Evolutionary conservation across 208 protist genomes (phyloP).

Genomic region (Acanthamoeba healyi): DNA sequence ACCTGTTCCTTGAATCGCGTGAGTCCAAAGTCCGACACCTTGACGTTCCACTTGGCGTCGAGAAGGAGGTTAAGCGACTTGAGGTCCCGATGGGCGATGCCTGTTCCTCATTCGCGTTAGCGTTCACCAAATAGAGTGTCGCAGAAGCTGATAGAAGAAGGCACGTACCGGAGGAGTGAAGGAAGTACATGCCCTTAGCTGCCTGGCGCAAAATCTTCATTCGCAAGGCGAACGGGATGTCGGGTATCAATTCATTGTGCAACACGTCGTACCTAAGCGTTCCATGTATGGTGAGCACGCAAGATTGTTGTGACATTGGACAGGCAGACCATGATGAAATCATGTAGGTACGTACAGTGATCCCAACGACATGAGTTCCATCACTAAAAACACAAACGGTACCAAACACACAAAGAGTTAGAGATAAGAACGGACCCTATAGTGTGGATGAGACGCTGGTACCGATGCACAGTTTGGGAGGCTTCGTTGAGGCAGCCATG

Average conservation of each 20-base stretch:
- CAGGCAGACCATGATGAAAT: no score
- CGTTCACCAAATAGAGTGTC: not conserved
- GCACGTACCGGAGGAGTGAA: conserved; percentile 17
- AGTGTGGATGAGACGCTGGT: not conserved
- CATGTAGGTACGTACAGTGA: not conserved
- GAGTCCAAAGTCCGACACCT: conserved; percentile 30
- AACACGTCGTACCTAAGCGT: no score
- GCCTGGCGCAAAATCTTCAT: not conserved
- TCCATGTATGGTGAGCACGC: not conserved
- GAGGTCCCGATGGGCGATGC: conserved; percentile 11
- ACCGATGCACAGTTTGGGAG: conserved; percentile 1
- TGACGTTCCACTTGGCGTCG: conserved; percentile 38
- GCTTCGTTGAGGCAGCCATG: conserved; percentile 45
- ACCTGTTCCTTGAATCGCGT: conserved; percentile 34
- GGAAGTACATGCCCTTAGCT: not conserved
- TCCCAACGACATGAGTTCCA: not conserved
- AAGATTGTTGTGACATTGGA: no score
- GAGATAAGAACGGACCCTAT: not conserved
- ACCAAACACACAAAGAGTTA: not conserved
- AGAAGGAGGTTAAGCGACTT: conserved; percentile 48
- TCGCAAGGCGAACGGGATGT: not conserved
- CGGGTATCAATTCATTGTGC: not conserved
- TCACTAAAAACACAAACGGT: no score
- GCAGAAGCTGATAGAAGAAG: not conserved
- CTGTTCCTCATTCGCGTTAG: no score